Evolutionary conservation across 345 rosid genomes (phyloP), one percentile per base, ranked within the genome.

Genomic region (Linum usitatissimum): DNA sequence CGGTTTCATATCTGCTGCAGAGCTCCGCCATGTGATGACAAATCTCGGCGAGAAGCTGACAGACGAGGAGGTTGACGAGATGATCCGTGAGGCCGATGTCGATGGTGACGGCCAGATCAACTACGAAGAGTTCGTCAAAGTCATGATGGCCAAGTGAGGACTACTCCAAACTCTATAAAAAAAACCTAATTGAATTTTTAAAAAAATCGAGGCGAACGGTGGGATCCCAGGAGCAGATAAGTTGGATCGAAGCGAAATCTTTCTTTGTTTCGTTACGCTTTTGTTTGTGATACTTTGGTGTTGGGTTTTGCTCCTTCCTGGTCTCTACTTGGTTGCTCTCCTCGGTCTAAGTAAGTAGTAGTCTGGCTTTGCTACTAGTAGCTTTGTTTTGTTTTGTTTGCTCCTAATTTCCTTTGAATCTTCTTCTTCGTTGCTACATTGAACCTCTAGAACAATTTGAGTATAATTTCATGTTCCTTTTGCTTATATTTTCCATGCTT

Each of bases 201-300:
- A 19, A 60, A 59, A 69, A 66, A 20, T 39, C 34, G 42, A 56
- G 59, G 42, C 73, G 59, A 53, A 38, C 12, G 54, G 57, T 63
- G 67, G 9, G 51, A 67, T 71, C 64, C 74, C 70, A 68, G 65
- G 68, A 73, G 73, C 74, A 72, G 73, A 68, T 76, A 76, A 69
- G 77, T 76, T 71, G 61, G 74, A 70, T 71, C 28, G 72, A 69
- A 67, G 72, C 65, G 72, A 67, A 61, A 69, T 73, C 60, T 30
- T 38, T 65, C 6, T 55, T 68, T 53, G 72, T 66, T 66, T 60
- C 60, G 60, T 54, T 71, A 67, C 62, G 71, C 60, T 67, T 42
- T 14, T 42, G 49, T 31, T 31, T 31, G 36, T 6, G 36, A 31
- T 31, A 14, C n/a, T 42, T 45, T 45, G 14, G 17, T 45, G 13